Conservation (phyloP, 225 moss, liverwort and hornwort species). For the Marchantia paleacea region DNA sequence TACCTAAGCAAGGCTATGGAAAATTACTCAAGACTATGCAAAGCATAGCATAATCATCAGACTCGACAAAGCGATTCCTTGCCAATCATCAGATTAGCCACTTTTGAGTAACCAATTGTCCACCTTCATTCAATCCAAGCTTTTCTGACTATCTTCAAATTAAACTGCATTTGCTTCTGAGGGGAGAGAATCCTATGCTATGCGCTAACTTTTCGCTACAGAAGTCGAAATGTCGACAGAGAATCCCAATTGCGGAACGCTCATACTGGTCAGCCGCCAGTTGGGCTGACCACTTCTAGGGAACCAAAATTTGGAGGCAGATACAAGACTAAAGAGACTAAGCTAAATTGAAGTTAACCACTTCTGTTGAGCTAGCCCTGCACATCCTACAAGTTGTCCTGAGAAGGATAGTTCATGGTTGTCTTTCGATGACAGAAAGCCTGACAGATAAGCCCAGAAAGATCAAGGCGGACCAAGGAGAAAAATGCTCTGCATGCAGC, state of each 20-base stretch:
- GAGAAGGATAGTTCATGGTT: slow-evolving; percentile 19
- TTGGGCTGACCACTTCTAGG: slow-evolving; percentile 15
- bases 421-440: slow-evolving; percentile 4
- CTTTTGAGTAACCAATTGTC: slow-evolving; percentile 7
- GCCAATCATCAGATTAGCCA: slow-evolving; percentile 1
- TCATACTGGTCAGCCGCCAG: slow-evolving; percentile 13
- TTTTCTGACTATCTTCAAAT: background rate
- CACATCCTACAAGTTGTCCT: slow-evolving; percentile 7
- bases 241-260: slow-evolving; percentile 7
- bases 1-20: background rate
- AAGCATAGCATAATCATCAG: background rate
- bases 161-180: slow-evolving; percentile 13
- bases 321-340: slow-evolving; percentile 25
- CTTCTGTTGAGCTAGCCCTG: background rate
- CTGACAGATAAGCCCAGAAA: slow-evolving; percentile 9
- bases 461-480: slow-evolving; percentile 15
- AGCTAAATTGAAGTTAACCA: slow-evolving; percentile 6
- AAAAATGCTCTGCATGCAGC: slow-evolving; percentile 15
- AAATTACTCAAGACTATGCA: slow-evolving; percentile 4
- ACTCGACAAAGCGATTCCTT: background rate
- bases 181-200: background rate
- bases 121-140: slow-evolving; percentile 6
- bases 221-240: slow-evolving; percentile 13
- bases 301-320: slow-evolving; percentile 25
- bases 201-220: slow-evolving; percentile 4